Evolutionary conservation across 148 eudicot species (phyloP).

Genomic region (Amaranthus palmeri): DNA sequence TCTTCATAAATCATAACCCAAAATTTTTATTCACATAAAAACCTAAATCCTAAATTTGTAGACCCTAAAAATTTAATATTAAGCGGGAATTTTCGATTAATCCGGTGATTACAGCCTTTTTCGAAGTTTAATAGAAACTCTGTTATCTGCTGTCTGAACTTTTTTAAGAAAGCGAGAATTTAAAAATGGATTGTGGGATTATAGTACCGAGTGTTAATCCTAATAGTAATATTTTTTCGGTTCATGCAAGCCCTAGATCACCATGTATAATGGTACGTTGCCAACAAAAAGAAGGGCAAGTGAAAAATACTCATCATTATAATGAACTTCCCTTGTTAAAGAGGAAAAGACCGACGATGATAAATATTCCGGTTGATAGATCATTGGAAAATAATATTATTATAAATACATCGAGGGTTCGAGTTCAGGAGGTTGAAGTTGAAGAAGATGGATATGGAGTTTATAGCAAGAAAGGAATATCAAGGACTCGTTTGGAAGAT

Average conservation of each 20-base stretch:
- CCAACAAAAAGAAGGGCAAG: slow-evolving; percentile 12
- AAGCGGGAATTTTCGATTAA: too few species aligned
- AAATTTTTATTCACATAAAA: slow-evolving; percentile 7
- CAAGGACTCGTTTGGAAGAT: slow-evolving; percentile 50
- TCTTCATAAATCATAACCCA: not conserved
- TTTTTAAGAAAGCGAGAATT: too few species aligned
- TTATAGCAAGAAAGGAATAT: slow-evolving; percentile 53
- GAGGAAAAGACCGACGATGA: slow-evolving; percentile 56
- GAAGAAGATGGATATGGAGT: slow-evolving; percentile 56
- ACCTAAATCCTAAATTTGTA: not conserved
- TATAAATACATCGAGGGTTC: not conserved
- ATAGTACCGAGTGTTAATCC: slow-evolving; percentile 9
- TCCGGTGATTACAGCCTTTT: too few species aligned
- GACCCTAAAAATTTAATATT: too few species aligned
- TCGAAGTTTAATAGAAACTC: not conserved
- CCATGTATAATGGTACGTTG: slow-evolving; percentile 15
- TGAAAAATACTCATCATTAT: slow-evolving; percentile 3
- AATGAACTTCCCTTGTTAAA: slow-evolving; percentile 30
- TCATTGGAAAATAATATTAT: slow-evolving; percentile 8
- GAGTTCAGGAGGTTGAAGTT: slow-evolving; percentile 35
- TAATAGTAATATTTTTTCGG: not conserved
- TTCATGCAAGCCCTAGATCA: slow-evolving; percentile 9
- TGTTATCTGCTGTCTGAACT: too few species aligned
- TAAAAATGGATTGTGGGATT: slow-evolving; percentile 22
- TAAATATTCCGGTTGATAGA: slow-evolving; percentile 35